Base-by-base conservation (phyloP, 352 stramenopile species). In the Phytopythium cucurbitacearum region DNA sequence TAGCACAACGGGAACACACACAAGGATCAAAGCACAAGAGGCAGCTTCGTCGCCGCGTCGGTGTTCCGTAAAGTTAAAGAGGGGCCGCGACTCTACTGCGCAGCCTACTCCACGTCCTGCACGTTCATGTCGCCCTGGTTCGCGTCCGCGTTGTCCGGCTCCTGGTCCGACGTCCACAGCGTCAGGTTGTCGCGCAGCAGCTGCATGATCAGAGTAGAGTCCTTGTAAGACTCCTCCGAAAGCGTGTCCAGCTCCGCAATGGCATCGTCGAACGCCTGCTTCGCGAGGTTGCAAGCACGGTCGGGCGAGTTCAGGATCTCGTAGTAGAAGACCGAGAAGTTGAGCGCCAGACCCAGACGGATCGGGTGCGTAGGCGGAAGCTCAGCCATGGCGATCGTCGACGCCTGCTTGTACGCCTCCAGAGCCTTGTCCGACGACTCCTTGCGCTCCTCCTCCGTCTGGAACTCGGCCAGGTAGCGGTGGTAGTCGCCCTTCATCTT, bases 401-500 rank as follows among this genome's bases (percentile, higher is more conserved):
- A 88, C 3, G 80, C 76, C 67, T 85, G 73, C 73, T 88, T 85
- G 79, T 92, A 92, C 49, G 63, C 67, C 60, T 92, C 76, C 16
- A 89, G 69, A 9, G 79, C 81, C 66, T 87, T 86, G 69, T 87
- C 77, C 45, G 94, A 97, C 43, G 84, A 97, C 58, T 97, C 88
- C 74, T 98, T 98, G 59, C 96, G 92, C 53, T 90, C 82, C 33
- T 99, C 96, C 34, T 94, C 95, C 49, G 82, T 82, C 78, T 99
- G 96, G 85, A 99, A 99, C 77, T 99, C 97, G 53, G 96, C 97
- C 56, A 99, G 79, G 80, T 99, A 99, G 62, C 97, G 95, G 86
- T 99, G 94, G 89, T 99, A 99, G 82, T 99, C 97, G 51, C 97
- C 97, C 86, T 99, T 99, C 95, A 99, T 99, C 91, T 99, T 99